phyloP scores from a whole-genome alignment of 148 eudicot species.

The Dianthus caryophyllus region DNA sequence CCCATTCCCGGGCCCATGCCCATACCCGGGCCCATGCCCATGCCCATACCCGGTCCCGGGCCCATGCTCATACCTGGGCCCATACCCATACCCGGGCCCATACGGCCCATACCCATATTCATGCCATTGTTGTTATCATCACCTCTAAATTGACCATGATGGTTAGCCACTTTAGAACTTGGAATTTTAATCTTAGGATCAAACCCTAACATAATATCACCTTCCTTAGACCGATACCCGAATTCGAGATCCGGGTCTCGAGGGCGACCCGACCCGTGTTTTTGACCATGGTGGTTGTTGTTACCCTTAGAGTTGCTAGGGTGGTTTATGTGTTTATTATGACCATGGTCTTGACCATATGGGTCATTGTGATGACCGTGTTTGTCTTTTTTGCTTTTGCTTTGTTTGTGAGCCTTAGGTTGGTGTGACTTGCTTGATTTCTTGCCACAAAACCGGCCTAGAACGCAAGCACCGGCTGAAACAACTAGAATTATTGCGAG shows the following conservation, averaged over 20 bases:
- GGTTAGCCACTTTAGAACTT: constrained; percentile 20
- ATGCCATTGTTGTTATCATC: constrained; percentile 9
- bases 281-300: constrained; percentile 29
- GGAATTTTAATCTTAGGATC: constrained; percentile 23
- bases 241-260: constrained; percentile 58
- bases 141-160: constrained; percentile 20
- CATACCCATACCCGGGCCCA: constrained; percentile 14
- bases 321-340: constrained; percentile 21
- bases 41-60: constrained; percentile 9
- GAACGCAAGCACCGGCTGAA: constrained; percentile 58
- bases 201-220: constrained; percentile 30
- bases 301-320: constrained; percentile 26
- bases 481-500: constrained; percentile 58
- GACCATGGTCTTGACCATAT: neutral
- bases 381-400: constrained; percentile 18
- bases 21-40: constrained; percentile 19
- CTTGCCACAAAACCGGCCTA: constrained; percentile 62
- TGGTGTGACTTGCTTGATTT: constrained; percentile 26
- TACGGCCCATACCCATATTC: constrained; percentile 16
- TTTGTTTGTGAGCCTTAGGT: constrained; percentile 26
- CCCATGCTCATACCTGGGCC: constrained; percentile 18
- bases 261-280: constrained; percentile 17
- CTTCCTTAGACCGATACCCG: constrained; percentile 44
- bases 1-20: constrained; percentile 12
- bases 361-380: constrained; percentile 12